Base-by-base conservation (phyloP, 768 basidiomycete species). In the Boletus barrowsii region DNA sequence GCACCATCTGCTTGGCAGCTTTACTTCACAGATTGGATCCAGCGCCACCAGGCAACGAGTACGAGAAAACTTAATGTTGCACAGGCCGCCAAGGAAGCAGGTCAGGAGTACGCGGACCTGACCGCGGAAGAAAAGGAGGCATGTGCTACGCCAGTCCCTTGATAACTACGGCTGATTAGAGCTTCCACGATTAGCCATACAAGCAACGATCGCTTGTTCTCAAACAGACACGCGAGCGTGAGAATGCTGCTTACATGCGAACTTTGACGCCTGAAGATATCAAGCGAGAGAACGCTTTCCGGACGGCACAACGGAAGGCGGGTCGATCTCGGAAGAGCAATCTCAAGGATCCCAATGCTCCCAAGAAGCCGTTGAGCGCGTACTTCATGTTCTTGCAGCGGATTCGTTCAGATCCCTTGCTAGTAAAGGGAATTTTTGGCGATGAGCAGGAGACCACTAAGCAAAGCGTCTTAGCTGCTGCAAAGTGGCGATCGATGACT, bases 1-100 rank as follows among this genome's bases (percentile, higher is more conserved):
- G 91, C 94, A 7, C 92, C 90, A 5, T 94, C 92, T 4, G 91
- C 93, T 51, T 97, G 94, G 94, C 94, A 97, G 71, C 80, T 97
- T 42, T 97, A 93, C 73, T 96, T 97, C 69, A 93, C 93, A 22
- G 92, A 96, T 68, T 94, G 90, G 84, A 93, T 97, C 59, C 88
- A 92, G 69, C 81, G 83, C 64, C 88, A 90, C 68, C 89, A 91
- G 72, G 84, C 85, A 55, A 80, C 83, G 22, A 87, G 84, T 55
- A 83, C 81, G 40, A 80, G 90, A 63, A 96, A 96, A 74, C 81
- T 96, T 35, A 96, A 97, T 70, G 92, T 97, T 53, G 94, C 94
- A 15, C 91, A 95, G 68, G 90, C 92, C 37, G 93, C 94, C 57
- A 95, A 95, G 71, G 93, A 95, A 70, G 93, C 94, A 35, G 93